Percentiles rank a stretch among this genome's conserved stretches.
Conservation (phyloP, 140 eudicot genomes). For the Flaveria floridana region DNA sequence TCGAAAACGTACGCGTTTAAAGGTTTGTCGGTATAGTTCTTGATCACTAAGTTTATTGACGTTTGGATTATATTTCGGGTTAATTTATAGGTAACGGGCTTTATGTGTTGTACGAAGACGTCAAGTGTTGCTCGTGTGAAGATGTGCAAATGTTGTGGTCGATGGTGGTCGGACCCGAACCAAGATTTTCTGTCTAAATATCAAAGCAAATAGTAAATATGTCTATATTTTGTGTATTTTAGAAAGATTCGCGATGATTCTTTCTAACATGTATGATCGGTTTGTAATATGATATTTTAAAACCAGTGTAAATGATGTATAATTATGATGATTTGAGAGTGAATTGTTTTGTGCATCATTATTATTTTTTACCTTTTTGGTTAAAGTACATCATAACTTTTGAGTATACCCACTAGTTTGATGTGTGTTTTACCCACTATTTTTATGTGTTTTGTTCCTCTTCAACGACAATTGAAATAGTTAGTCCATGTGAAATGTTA, state of each 20-base stretch:
- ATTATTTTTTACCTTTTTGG: background rate
- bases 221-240: background rate
- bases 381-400: background rate
- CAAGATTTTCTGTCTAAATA: constrained; percentile 13
- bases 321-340: background rate
- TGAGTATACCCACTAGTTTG: background rate
- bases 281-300: background rate
- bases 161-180: constrained; percentile 55
- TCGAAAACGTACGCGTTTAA: constrained; percentile 35
- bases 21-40: background rate
- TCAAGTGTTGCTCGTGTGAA: constrained; percentile 66
- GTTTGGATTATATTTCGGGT: constrained; percentile 3
- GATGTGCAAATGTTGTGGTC: constrained; percentile 80
- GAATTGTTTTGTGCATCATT: background rate
- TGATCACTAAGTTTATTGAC: background rate
- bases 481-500: constrained; percentile 2
- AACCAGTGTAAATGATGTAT: background rate
- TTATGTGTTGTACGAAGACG: constrained; percentile 61
- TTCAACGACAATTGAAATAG: background rate
- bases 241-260: background rate
- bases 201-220: background rate
- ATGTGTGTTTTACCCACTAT: background rate
- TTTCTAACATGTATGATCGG: background rate
- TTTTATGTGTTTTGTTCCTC: background rate
- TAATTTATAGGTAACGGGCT: constrained; percentile 47